These are phyloP conservation scores for Calophaca sinica DNA, from an alignment of 306 rosid species.

Conservation along the genomic window DNA sequence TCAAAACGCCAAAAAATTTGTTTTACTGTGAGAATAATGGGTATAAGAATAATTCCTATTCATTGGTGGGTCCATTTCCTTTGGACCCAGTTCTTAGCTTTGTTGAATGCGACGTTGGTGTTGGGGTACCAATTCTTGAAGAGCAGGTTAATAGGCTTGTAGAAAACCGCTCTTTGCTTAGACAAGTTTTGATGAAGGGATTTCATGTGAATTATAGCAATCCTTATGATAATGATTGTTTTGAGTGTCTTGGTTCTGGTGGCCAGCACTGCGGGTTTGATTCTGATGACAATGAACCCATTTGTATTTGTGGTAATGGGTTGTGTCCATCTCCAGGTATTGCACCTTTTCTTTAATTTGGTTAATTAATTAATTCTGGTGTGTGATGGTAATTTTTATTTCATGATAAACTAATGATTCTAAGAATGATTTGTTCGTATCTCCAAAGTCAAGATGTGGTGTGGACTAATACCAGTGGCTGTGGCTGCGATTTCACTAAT, in stretches of 20 bases:
- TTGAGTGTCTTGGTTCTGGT: conserved; percentile 44
- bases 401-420: neutral
- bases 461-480: neutral
- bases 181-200: conserved; percentile 63
- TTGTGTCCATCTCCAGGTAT: conserved; percentile 63
- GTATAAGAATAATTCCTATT: conserved; percentile 49
- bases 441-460: neutral
- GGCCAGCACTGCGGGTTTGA: conserved; percentile 60
- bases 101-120: conserved; percentile 40
- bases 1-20: conserved; percentile 17
- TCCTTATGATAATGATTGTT: conserved; percentile 46
- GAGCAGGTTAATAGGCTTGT: conserved; percentile 39
- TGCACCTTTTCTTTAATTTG: conserved; percentile 15
- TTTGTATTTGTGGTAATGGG: conserved; percentile 66
- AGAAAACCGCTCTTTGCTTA: conserved; percentile 47
- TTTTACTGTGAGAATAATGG: conserved; percentile 47
- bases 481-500: too few relatives aligned
- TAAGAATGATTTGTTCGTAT: neutral
- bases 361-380: neutral
- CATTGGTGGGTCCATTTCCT: conserved; percentile 60
- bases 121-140: conserved; percentile 53
- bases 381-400: neutral
- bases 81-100: conserved; percentile 46
- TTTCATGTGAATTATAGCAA: conserved; percentile 54
- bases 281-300: conserved; percentile 30